Base-by-base conservation (phyloP, 257 asterid species). In the Capsicum chinense region DNA sequence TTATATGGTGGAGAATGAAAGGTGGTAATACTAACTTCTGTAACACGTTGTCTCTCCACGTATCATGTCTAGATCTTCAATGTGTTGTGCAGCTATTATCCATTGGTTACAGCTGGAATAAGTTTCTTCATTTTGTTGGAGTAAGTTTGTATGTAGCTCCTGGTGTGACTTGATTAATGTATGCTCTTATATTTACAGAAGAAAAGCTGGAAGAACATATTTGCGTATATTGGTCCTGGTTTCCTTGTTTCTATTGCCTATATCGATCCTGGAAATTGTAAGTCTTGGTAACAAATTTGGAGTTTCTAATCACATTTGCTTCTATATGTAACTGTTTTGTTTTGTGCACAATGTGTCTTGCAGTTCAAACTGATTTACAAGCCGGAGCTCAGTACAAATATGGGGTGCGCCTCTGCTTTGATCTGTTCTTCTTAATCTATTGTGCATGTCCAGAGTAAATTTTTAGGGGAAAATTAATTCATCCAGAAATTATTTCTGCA, bases 191-290 rank as follows among this genome's bases (percentile, higher is more conserved):
- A 74, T 82, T 26, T 50, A 63, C 95, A 96, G 99, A 90, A 89
- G 87, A 90, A 86, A 67, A 90, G 99, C 88, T 96, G 99, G 99
- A 96, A 91, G 91, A 96, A 96, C 87, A 88, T 96, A 82, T 92
- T 96, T 81, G 85, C 98, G 1, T 94, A 96, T 86, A 83, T 94
- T 84, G 99, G 99, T 54, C 99, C 98, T 44, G 99, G 99, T 58
- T 92, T 96, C 92, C 99, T 96, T 84, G 99, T 96, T 90, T 94
- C 95, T 84, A 96, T 96, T 83, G 99, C 99, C 33, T 96, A 96
- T 87, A 96, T 96, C 60, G 99, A 96, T 87, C 99, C 99, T 15
- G 99, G 99, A 85, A 96, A 96, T 83, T 93, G 99, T 96, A 90
- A 88, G 98, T 83, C 60, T 80, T 42, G 9, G 76, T 56, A 37